These are phyloP conservation scores for Blastobotrys aristatus DNA, from an alignment of 1,139 yeast genomes.

Conservation along the genomic window DNA sequence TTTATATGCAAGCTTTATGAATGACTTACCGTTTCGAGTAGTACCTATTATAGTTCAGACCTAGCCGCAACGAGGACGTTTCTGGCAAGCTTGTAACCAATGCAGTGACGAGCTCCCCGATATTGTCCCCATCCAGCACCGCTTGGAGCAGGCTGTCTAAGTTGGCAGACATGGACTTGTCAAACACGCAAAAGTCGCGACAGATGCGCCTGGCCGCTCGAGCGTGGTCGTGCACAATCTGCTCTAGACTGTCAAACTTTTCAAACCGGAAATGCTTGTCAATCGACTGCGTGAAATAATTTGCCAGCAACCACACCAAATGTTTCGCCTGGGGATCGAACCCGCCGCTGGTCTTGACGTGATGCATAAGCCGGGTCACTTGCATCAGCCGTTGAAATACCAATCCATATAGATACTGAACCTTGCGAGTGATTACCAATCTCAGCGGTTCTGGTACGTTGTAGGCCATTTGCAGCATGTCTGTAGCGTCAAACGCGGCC, in stretches of 20 bases:
- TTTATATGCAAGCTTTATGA: too few species aligned
- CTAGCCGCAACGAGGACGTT: too few species aligned
- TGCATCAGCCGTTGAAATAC: conserved; percentile 19
- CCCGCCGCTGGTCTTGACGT: conserved; percentile 11
- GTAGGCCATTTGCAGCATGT: conserved; percentile 18
- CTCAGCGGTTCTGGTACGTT: conserved; percentile 22
- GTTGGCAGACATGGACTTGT: neutral
- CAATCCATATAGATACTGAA: conserved; percentile 12
- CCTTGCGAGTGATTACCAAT: conserved; percentile 15
- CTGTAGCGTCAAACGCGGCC: conserved; percentile 13
- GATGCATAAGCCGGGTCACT: conserved; percentile 15
- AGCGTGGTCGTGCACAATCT: conserved; percentile 1
- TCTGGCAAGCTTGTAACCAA: too few species aligned
- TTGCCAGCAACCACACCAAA: conserved; percentile 15
- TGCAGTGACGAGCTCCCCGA: too few species aligned
- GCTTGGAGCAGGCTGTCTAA: conserved; percentile 1
- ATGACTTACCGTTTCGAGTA: too few species aligned
- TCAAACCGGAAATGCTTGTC: conserved; percentile 5
- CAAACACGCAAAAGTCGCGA: conserved; percentile 5
- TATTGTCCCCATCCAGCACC: conserved; percentile 1
- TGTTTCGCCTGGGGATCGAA: conserved; percentile 15
- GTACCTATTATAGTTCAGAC: too few species aligned
- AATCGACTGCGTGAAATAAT: conserved; percentile 5
- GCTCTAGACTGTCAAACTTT: too few species aligned
- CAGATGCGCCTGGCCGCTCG: neutral